Percentiles rank a stretch among this genome's conserved stretches.
phyloP scores from a whole-genome alignment of 225 moss, liverwort and hornwort species.

The Polytrichum formosum region DNA sequence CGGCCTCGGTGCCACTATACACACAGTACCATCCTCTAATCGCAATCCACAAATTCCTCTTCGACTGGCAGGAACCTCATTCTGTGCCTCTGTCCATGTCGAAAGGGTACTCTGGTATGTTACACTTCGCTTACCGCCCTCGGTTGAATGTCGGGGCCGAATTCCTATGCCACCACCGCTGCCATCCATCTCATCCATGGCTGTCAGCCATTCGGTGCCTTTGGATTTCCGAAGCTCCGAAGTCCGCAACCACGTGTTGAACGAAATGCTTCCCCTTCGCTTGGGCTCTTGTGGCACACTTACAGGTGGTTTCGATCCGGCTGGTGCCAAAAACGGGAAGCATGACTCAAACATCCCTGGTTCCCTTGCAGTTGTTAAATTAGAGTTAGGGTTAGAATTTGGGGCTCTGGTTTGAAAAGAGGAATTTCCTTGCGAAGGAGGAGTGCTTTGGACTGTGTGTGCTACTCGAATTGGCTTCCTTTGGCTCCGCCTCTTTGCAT shows the following conservation, averaged over 20 bases:
- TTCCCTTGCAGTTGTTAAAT: not conserved
- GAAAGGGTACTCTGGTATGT: not conserved
- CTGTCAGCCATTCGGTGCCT: constrained; percentile 35
- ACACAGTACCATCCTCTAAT: constrained; percentile 34
- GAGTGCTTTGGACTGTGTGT: constrained; percentile 26
- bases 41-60: constrained; percentile 39
- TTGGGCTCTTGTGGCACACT: constrained; percentile 2
- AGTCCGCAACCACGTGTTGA: constrained; percentile 49
- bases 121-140: constrained; percentile 1
- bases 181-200: not conserved
- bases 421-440: constrained; percentile 3
- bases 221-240: constrained; percentile 43
- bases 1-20: constrained; percentile 27
- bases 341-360: constrained; percentile 7
- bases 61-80: not conserved
- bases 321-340: constrained; percentile 12
- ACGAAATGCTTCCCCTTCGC: constrained; percentile 47
- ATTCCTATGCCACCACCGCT: not conserved
- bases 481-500: constrained; percentile 11
- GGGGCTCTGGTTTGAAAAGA: not conserved
- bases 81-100: not conserved
- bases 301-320: not conserved
- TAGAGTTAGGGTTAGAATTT: constrained; percentile 4
- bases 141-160: not conserved
- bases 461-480: constrained; percentile 31